Evolutionary conservation across 768 basidiomycete genomes (phyloP).

Genomic region (Boletus fagicola): DNA sequence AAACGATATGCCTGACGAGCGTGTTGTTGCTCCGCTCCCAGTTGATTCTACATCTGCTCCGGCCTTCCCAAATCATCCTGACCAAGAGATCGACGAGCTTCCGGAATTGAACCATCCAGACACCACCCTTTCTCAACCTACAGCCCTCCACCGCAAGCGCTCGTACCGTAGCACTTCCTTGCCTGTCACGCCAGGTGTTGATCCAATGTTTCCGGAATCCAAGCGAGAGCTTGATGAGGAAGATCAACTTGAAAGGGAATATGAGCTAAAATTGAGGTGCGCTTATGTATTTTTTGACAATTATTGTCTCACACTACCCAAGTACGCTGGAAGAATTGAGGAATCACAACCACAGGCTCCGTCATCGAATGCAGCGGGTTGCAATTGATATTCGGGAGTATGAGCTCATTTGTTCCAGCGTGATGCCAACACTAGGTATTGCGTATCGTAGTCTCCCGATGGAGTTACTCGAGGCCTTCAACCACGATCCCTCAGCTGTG

Average conservation of each 20-base stretch:
- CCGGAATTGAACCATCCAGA: not conserved
- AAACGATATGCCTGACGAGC: conserved; percentile 5
- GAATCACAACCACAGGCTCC: conserved; percentile 63
- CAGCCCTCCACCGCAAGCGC: conserved; percentile 1
- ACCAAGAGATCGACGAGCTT: conserved; percentile 4
- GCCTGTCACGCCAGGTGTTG: conserved; percentile 23
- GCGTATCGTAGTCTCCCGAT: conserved; percentile 51
- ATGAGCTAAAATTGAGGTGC: conserved; percentile 42
- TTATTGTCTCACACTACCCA: conserved; percentile 1
- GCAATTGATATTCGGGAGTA: conserved; percentile 63
- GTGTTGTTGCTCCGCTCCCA: conserved; percentile 4
- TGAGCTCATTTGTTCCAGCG: conserved; percentile 53
- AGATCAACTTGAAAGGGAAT: conserved; percentile 47
- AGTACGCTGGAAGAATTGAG: conserved; percentile 62
- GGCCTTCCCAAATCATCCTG: not conserved
- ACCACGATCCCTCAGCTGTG: conserved; percentile 76
- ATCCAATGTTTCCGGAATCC: conserved; percentile 34
- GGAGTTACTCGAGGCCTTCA: conserved; percentile 71
- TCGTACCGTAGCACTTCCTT: conserved; percentile 38
- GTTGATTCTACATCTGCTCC: conserved; percentile 1
- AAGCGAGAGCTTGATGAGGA: conserved; percentile 47
- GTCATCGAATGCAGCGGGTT: conserved; percentile 66
- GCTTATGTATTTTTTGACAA: not conserved
- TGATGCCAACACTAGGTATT: conserved; percentile 48
- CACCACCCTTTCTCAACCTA: not conserved